These are phyloP conservation scores for Chaetomium fimeti DNA, from an alignment of 495 filamentous ascomycete genomes.

Conservation along the genomic window DNA sequence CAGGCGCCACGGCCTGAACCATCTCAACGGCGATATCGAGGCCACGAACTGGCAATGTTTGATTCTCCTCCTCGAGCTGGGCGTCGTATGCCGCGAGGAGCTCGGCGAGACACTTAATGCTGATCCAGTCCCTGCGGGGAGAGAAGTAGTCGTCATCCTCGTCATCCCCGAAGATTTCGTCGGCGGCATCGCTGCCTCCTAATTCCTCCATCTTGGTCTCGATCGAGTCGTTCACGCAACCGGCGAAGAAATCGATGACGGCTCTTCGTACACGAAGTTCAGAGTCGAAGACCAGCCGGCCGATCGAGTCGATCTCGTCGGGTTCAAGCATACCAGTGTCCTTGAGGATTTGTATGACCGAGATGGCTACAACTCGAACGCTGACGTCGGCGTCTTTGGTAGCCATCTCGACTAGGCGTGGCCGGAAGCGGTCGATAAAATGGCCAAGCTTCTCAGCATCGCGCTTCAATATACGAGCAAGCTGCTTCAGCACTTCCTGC, in stretches of 20 bases:
- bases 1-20: conserved; percentile 57
- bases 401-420: conserved; percentile 91
- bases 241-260: conserved; percentile 83
- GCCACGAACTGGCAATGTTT: conserved; percentile 40
- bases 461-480: conserved; percentile 72
- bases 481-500: conserved; percentile 75
- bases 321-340: conserved; percentile 86
- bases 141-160: conserved; percentile 70
- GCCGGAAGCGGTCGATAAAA: conserved; percentile 86
- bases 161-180: conserved; percentile 72
- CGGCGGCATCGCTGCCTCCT: conserved; percentile 55
- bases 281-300: conserved; percentile 80
- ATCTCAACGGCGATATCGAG: conserved; percentile 48
- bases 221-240: conserved; percentile 77
- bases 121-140: conserved; percentile 80
- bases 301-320: conserved; percentile 81
- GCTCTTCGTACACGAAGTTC: conserved; percentile 81
- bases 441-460: conserved; percentile 74
- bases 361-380: conserved; percentile 74
- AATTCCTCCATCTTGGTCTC: conserved; percentile 80
- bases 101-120: conserved; percentile 84
- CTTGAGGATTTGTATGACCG: conserved; percentile 76
- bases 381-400: conserved; percentile 71
- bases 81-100: conserved; percentile 75
- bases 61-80: conserved; percentile 47